A percentile compares a stretch with the other conserved stretches of the same genome.
Conservation (phyloP, 148 eudicot species). For the Chenopodium formosanum region DNA sequence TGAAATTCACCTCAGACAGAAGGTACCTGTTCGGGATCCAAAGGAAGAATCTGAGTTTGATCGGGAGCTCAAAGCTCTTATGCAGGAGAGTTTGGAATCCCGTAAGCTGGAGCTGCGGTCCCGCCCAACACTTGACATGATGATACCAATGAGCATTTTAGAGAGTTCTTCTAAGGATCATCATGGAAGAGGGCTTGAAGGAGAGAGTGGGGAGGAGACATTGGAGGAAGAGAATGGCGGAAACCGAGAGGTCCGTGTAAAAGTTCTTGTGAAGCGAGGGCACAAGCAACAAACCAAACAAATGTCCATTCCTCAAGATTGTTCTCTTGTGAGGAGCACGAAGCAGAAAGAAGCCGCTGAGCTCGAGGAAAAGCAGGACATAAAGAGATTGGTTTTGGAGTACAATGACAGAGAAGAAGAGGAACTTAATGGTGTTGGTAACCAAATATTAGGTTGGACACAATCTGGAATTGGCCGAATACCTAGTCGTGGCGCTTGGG, state of each 20-base stretch:
- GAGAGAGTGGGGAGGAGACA: slow-evolving; percentile 85
- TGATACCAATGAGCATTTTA: slow-evolving; percentile 82
- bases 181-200: slow-evolving; percentile 63
- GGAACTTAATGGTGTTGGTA: slow-evolving; percentile 63
- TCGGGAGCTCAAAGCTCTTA: slow-evolving; percentile 79
- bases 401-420: slow-evolving; percentile 97
- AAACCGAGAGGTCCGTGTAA: slow-evolving; percentile 74
- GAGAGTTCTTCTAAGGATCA: slow-evolving; percentile 73
- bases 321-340: slow-evolving; percentile 82
- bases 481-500: slow-evolving; percentile 59
- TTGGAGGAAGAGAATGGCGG: slow-evolving; percentile 77
- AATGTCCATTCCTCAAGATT: slow-evolving; percentile 90
- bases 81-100: slow-evolving; percentile 98
- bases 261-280: slow-evolving; percentile 92
- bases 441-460: slow-evolving; percentile 48
- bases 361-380: slow-evolving; percentile 96
- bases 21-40: slow-evolving; percentile 56
- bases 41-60: slow-evolving; percentile 93
- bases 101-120: slow-evolving; percentile 76
- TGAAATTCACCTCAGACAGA: slow-evolving; percentile 79
- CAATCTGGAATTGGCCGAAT: slow-evolving; percentile 57
- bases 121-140: slow-evolving; percentile 87
- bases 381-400: slow-evolving; percentile 86
- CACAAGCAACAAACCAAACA: slow-evolving; percentile 90
- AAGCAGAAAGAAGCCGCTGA: slow-evolving; percentile 98